phyloP scores from a whole-genome alignment of 345 rosid species.

The Sonneratia caseolaris region DNA sequence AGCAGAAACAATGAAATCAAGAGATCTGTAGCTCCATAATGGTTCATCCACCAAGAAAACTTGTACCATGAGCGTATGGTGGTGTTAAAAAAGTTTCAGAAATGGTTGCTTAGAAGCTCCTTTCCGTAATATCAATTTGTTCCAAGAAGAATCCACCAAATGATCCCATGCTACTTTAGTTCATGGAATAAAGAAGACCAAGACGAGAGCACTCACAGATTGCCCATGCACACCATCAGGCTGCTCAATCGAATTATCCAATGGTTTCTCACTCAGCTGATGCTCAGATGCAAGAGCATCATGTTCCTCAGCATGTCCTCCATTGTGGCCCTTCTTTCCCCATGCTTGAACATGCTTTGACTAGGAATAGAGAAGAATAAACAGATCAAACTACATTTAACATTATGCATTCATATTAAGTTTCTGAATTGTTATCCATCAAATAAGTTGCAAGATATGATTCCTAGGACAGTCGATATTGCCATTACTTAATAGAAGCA shows the following conservation, averaged over 20 bases:
- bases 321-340: constrained; percentile 70
- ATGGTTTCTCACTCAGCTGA: constrained; percentile 40
- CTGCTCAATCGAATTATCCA: constrained; percentile 46
- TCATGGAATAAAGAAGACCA: neutral
- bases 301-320: constrained; percentile 64
- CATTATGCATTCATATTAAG: too few species aligned
- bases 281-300: constrained; percentile 68
- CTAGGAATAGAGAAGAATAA: constrained; percentile 12
- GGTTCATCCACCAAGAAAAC: too few species aligned
- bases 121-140: too few species aligned
- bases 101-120: too few species aligned
- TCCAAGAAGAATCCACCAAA: too few species aligned
- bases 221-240: constrained; percentile 47
- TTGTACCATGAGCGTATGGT: too few species aligned
- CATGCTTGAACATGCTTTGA: constrained; percentile 51
- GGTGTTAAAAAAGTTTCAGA: too few species aligned
- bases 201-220: constrained; percentile 25
- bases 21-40: too few species aligned
- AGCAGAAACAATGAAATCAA: neutral
- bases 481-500: neutral
- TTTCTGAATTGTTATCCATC: neutral
- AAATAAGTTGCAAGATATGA: neutral
- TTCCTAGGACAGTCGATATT: neutral
- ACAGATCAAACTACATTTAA: neutral
- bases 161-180: too few species aligned